Evolutionary conservation across 768 basidiomycete species (phyloP).

Genomic region (Suillus alpinus): DNA sequence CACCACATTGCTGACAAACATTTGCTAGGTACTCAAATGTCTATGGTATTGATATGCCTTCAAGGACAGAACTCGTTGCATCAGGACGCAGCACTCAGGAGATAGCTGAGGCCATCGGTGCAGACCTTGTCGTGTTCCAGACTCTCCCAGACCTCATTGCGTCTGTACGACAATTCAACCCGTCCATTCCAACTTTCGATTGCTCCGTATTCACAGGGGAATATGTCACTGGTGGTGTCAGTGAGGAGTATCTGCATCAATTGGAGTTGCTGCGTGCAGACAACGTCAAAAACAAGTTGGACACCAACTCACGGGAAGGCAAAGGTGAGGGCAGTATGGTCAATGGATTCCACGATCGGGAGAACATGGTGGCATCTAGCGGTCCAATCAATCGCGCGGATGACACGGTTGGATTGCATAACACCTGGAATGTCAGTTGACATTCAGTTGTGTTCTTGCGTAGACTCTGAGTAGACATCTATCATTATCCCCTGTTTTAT

Average conservation of each 20-base stretch:
- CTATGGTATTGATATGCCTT: conserved; percentile 99
- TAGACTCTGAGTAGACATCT: background rate
- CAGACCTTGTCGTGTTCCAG: conserved; percentile 95
- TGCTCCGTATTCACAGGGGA: conserved; percentile 98
- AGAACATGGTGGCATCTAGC: conserved; percentile 30
- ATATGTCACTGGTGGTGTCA: conserved; percentile 93
- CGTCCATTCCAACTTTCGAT: conserved; percentile 74
- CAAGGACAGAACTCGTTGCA: conserved; percentile 89
- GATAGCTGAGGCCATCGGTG: conserved; percentile 82
- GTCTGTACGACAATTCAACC: conserved; percentile 85
- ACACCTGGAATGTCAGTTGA: conserved; percentile 54
- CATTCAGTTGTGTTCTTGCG: background rate
- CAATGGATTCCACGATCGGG: conserved; percentile 18
- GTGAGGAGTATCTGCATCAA: conserved; percentile 72
- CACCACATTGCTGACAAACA: conserved; percentile 1
- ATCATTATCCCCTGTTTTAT: background rate
- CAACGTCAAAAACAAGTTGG: conserved; percentile 61
- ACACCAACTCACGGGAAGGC: conserved; percentile 32
- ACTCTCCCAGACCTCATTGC: conserved; percentile 83
- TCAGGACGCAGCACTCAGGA: conserved; percentile 67
- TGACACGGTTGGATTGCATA: conserved; percentile 78
- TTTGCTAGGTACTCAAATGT: conserved; percentile 78
- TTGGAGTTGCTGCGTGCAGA: conserved; percentile 82
- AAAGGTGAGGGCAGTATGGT: conserved; percentile 31
- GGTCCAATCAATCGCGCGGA: conserved; percentile 61